Evolutionary conservation across 805 yeast species (phyloP).

Genomic region (Kuraishia borneana): DNA sequence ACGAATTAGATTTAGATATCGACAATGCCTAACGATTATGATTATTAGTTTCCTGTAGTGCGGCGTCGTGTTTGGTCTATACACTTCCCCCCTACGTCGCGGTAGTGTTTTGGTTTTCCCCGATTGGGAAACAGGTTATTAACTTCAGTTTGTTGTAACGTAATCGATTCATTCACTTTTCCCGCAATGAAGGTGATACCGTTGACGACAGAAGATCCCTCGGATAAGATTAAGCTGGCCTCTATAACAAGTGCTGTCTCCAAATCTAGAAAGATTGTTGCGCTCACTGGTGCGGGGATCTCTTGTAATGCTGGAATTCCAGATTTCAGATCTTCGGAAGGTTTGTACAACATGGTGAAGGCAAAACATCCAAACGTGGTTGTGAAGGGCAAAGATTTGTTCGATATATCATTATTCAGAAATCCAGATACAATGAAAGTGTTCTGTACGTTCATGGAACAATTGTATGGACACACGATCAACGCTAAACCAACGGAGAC

Average conservation of each 20-base stretch:
- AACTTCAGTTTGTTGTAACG: too few species aligned
- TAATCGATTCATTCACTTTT: neutral
- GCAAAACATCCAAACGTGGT: slow-evolving; percentile 43
- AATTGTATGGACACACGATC: slow-evolving; percentile 51
- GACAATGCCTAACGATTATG: neutral
- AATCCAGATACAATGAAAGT: slow-evolving; percentile 51
- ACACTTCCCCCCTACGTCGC: neutral
- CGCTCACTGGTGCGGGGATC: slow-evolving; percentile 92
- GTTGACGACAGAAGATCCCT: slow-evolving; percentile 7
- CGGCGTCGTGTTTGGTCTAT: neutral
- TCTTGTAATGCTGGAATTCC: slow-evolving; percentile 97
- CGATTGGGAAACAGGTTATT: neutral
- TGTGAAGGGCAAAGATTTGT: slow-evolving; percentile 80
- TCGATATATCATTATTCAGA: slow-evolving; percentile 76
- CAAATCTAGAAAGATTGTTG: slow-evolving; percentile 43
- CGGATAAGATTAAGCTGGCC: slow-evolving; percentile 6
- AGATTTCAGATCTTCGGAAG: slow-evolving; percentile 79
- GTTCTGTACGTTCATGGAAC: slow-evolving; percentile 88
- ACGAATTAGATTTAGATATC: neutral
- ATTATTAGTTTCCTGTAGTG: too few species aligned
- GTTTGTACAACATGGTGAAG: slow-evolving; percentile 70
- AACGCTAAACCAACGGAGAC: slow-evolving; percentile 75
- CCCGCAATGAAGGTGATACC: slow-evolving; percentile 11
- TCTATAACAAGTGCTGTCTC: slow-evolving; percentile 29
- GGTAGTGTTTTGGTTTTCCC: neutral